Percentiles rank a stretch among this genome's conserved stretches.
Conservation (phyloP, 495 filamentous ascomycete genomes). For the Patellaria atrata region DNA sequence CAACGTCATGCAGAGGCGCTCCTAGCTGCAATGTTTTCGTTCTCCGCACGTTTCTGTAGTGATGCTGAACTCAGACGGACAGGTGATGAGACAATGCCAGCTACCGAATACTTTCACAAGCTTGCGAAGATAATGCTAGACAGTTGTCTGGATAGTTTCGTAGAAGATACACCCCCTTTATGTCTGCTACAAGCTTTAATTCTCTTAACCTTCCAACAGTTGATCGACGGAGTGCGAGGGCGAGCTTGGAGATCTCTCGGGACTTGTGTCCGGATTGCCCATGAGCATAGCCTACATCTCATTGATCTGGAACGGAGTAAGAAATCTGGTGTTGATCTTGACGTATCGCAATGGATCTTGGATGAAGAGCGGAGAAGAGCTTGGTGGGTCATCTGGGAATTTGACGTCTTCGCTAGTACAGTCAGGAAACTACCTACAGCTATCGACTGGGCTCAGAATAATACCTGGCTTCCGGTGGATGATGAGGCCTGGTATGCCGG, state of each 20-base stretch:
- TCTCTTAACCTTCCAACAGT: slow-evolving; percentile 17
- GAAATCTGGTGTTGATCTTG: slow-evolving; percentile 14
- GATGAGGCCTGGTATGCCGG: slow-evolving; percentile 25
- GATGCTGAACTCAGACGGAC: too few relatives aligned
- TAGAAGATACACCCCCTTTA: slow-evolving; percentile 20
- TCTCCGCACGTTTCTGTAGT: slow-evolving; percentile 13
- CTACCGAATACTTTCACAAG: slow-evolving; percentile 14
- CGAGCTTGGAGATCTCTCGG: slow-evolving; percentile 23
- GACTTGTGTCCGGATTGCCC: slow-evolving; percentile 22
- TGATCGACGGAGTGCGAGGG: slow-evolving; percentile 22
- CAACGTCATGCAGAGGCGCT: slow-evolving; percentile 18
- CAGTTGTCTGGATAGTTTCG: slow-evolving; percentile 22
- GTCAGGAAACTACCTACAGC: slow-evolving; percentile 24
- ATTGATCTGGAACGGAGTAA: slow-evolving; percentile 10
- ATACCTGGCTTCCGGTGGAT: slow-evolving; percentile 15
- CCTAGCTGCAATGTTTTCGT: slow-evolving; percentile 23
- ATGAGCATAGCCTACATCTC: slow-evolving; percentile 24
- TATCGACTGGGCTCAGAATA: slow-evolving; percentile 21
- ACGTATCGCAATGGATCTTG: slow-evolving; percentile 4
- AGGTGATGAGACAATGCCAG: not conserved
- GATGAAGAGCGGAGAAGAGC: slow-evolving; percentile 1
- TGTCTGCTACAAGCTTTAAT: slow-evolving; percentile 22
- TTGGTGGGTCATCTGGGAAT: slow-evolving; percentile 29
- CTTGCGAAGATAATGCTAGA: slow-evolving; percentile 20
- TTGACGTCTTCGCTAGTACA: slow-evolving; percentile 28